Base-by-base conservation (phyloP, 2,329 filamentous ascomycete genomes). In the Phaeoacremonium minimum region DNA sequence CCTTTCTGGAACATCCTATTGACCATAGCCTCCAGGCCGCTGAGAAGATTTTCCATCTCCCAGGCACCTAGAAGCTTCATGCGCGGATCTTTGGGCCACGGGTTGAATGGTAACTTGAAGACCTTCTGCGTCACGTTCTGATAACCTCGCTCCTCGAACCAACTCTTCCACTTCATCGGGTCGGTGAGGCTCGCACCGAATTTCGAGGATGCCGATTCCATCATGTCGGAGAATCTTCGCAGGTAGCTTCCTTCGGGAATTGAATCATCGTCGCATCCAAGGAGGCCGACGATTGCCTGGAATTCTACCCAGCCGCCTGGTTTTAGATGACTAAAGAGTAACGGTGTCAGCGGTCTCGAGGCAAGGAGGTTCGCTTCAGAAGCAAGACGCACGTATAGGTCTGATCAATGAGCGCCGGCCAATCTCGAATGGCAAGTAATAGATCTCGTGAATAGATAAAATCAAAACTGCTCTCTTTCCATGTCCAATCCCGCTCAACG, bases 331-430 rank as follows among this genome's bases (percentile, higher is more conserved):
- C 37, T 41, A n/a, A n/a, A n/a, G n/a, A n/a, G n/a, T n/a, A n/a
- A n/a, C n/a, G n/a, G 29, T 18, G 15, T 7, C 22, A 8, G 11
- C 7, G 12, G 22, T 26, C 9, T 9, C 9, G 22, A 26, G 22
- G 22, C 22, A n/a, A 26, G 22, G 22, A 9, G 9, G n/a, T 9
- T n/a, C 9, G n/a, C 22, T 26, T 26, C 22, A 9, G 22, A 26
- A 26, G 2, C 9, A n/a, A 26, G 9, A 26, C 42, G n/a, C 36
- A 61, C 53, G 38, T 56, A 40, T 61, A 63, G 15, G 44, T 39
- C 38, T 63, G 56, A 29, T 57, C 48, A n/a, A 63, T 51, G 7
- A 63, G 44, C 2, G 66, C 59, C 18, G 67, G 66, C 37, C 40
- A 51, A 37, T 48, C 33, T 9, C 43, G 44, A 11, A 51, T 35